phyloP scores from a whole-genome alignment of 192 early-diverging fungal species.

The Ambispora gerdemannii region DNA sequence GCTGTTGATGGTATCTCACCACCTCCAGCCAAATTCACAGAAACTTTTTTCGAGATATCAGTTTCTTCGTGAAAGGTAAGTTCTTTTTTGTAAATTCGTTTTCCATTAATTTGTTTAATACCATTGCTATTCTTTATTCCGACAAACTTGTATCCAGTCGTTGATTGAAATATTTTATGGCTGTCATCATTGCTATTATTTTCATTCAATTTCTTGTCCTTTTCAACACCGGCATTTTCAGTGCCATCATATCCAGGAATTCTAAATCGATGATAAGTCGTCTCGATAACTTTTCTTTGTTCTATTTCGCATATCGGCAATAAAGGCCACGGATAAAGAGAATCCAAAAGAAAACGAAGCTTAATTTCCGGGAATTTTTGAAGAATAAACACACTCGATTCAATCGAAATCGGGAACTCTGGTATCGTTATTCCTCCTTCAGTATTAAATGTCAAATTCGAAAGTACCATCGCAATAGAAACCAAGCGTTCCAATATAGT shows the following conservation, averaged over 20 bases:
- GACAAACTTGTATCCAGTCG: too few relatives aligned
- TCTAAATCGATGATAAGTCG: conserved; percentile 58
- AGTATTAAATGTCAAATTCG: conserved; percentile 38
- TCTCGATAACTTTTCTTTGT: conserved; percentile 57
- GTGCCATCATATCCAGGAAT: conserved; percentile 47
- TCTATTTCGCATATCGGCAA: conserved; percentile 56
- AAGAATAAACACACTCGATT: conserved; percentile 44
- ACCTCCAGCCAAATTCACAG: too few relatives aligned
- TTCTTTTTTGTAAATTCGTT: too few relatives aligned
- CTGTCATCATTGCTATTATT: too few relatives aligned
- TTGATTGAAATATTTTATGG: too few relatives aligned
- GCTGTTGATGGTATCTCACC: conserved; percentile 42
- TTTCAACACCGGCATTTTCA: too few relatives aligned
- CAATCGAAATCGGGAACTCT: conserved; percentile 58
- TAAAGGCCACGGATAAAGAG: conserved; percentile 59
- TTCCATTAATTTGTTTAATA: too few relatives aligned
- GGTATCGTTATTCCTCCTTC: conserved; percentile 51
- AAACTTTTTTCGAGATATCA: too few relatives aligned
- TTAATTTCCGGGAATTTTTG: conserved; percentile 44
- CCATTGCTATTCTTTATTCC: too few relatives aligned
- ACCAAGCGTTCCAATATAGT: conserved; percentile 53
- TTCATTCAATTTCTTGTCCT: too few relatives aligned
- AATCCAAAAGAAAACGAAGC: conserved; percentile 53
- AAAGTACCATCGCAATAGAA: conserved; percentile 53
- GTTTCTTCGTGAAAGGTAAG: too few relatives aligned